A percentile compares a stretch with the other conserved stretches of the same genome.
Conservation (phyloP, 805 yeast species). For the Vanderwaltozyma polyspora region DNA sequence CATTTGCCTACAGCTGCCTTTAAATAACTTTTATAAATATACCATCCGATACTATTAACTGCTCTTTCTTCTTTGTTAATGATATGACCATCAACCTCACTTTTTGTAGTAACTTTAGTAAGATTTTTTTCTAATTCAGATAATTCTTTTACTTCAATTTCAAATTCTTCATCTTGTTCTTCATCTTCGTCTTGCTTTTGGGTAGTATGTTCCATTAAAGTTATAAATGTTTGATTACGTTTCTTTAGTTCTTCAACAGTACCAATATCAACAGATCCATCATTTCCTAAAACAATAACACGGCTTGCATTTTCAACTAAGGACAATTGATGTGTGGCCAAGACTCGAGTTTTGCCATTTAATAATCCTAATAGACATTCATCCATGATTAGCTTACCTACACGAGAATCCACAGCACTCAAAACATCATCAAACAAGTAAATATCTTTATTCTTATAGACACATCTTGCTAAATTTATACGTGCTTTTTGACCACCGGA, state of each 20-base stretch:
- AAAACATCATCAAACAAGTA: slow-evolving; percentile 67
- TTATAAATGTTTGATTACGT: slow-evolving; percentile 37
- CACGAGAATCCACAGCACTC: slow-evolving; percentile 80
- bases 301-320: slow-evolving; percentile 60
- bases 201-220: slow-evolving; percentile 39
- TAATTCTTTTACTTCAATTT: slow-evolving; percentile 7
- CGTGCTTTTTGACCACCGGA: slow-evolving; percentile 91
- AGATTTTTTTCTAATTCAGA: slow-evolving; percentile 7
- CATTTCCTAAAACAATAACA: slow-evolving; percentile 49
- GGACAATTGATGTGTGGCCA: slow-evolving; percentile 79
- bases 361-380: slow-evolving; percentile 54
- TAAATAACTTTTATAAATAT: slow-evolving; percentile 42
- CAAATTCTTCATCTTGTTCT: slow-evolving; percentile 18
- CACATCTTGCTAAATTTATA: slow-evolving; percentile 67
- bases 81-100: slow-evolving; percentile 27
- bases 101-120: slow-evolving; percentile 8
- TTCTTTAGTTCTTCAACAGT: slow-evolving; percentile 41
- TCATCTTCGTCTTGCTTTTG: slow-evolving; percentile 24
- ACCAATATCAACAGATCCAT: slow-evolving; percentile 52
- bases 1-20: slow-evolving; percentile 43
- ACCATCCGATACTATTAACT: slow-evolving; percentile 39
- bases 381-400: slow-evolving; percentile 67
- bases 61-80: slow-evolving; percentile 46
- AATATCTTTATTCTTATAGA: slow-evolving; percentile 57
- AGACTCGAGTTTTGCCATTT: slow-evolving; percentile 48